These are phyloP conservation scores for Xylariaceae sp. DNA, from an alignment of 2,329 filamentous ascomycete species.

Conservation along the genomic window DNA sequence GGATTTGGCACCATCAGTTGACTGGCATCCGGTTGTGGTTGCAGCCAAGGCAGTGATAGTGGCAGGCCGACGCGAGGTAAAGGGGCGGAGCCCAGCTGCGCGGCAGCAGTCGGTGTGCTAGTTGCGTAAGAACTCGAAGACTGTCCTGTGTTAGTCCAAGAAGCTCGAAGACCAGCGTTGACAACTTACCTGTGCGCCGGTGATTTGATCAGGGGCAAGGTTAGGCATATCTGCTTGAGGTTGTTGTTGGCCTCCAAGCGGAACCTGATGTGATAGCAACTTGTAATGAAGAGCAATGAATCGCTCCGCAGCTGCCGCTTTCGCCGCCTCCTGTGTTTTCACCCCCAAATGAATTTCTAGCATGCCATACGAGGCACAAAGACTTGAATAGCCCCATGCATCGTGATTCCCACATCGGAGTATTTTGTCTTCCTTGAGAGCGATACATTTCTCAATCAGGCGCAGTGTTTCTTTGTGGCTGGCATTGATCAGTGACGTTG, in stretches of 20 bases:
- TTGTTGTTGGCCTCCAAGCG: slow-evolving; percentile 34
- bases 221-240: slow-evolving; percentile 21
- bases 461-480: slow-evolving; percentile 57
- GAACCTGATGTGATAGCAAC: slow-evolving; percentile 52
- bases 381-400: slow-evolving; percentile 61
- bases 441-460: slow-evolving; percentile 58
- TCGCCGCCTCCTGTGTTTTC: slow-evolving; percentile 54
- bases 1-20: slow-evolving; percentile 42
- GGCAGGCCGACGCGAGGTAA: slow-evolving; percentile 25
- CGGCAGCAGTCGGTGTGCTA: slow-evolving; percentile 17
- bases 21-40: slow-evolving; percentile 28
- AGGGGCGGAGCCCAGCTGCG: slow-evolving; percentile 21
- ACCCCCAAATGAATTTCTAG: slow-evolving; percentile 56
- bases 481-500: slow-evolving; percentile 60
- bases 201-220: slow-evolving; percentile 20
- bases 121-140: slow-evolving; percentile 38
- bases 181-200: slow-evolving; percentile 31
- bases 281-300: slow-evolving; percentile 58
- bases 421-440: slow-evolving; percentile 58
- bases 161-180: background rate
- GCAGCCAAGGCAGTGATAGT: slow-evolving; percentile 31
- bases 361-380: slow-evolving; percentile 57
- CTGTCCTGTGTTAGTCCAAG: slow-evolving; percentile 34
- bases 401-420: slow-evolving; percentile 61
- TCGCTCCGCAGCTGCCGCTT: slow-evolving; percentile 55